phyloP scores from a whole-genome alignment of 768 basidiomycete species.

The Boletales sp. region DNA sequence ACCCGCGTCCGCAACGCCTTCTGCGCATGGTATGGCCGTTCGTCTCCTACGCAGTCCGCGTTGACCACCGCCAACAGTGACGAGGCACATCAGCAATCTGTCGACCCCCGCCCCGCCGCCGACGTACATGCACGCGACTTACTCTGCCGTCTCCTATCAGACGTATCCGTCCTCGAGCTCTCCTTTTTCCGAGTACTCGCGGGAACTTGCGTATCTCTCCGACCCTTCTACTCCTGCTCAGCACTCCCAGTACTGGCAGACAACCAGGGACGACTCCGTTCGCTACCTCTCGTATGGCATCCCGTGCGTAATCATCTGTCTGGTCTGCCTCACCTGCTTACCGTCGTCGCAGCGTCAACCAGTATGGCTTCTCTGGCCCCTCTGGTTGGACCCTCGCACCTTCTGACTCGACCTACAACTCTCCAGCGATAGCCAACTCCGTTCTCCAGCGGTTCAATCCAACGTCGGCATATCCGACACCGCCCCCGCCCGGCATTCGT shows the following conservation, averaged over 20 bases:
- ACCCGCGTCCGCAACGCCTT: slow-evolving; percentile 73
- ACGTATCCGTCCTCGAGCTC: slow-evolving; percentile 39
- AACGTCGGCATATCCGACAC: slow-evolving; percentile 67
- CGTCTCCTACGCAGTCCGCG: neutral
- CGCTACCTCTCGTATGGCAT: slow-evolving; percentile 53
- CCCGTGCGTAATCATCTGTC: slow-evolving; percentile 37
- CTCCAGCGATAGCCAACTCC: slow-evolving; percentile 58
- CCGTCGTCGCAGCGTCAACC: slow-evolving; percentile 15
- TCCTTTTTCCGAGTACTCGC: slow-evolving; percentile 67
- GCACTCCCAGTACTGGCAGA: slow-evolving; percentile 62
- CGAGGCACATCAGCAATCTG: slow-evolving; percentile 61
- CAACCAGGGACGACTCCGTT: slow-evolving; percentile 56
- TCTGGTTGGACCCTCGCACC: slow-evolving; percentile 40
- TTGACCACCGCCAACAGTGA: slow-evolving; percentile 43
- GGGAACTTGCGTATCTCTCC: slow-evolving; percentile 55
- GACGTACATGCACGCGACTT: slow-evolving; percentile 55
- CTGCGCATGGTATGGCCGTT: slow-evolving; percentile 56
- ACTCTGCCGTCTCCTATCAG: slow-evolving; percentile 27
- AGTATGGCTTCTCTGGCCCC: slow-evolving; percentile 32
- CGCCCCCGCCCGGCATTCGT: slow-evolving; percentile 59
- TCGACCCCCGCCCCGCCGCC: slow-evolving; percentile 58
- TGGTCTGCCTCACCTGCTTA: slow-evolving; percentile 1
- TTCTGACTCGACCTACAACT: slow-evolving; percentile 50
- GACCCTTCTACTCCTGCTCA: slow-evolving; percentile 42
- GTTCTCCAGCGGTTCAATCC: slow-evolving; percentile 61